A percentile compares a stretch with the other conserved stretches of the same genome.
Conservation (phyloP, 352 stramenopile species). For the Peronosclerospora sorghi region DNA sequence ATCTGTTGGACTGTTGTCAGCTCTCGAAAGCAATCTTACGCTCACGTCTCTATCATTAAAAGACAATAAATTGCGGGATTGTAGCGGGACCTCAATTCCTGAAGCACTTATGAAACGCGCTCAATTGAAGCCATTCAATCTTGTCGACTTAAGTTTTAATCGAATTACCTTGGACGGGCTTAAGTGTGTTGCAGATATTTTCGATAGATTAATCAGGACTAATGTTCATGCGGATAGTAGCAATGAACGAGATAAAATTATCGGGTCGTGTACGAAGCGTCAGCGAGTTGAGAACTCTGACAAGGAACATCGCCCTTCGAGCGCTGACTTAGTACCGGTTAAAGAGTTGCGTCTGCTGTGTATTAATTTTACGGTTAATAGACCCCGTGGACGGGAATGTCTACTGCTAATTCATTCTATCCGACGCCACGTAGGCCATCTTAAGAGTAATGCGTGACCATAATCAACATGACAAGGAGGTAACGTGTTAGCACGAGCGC, state of each 20-base stretch:
- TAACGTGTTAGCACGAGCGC: no score
- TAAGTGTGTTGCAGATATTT: slow-evolving; percentile 22
- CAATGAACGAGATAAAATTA: background rate
- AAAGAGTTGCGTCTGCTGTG: no score
- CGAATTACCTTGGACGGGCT: slow-evolving; percentile 45
- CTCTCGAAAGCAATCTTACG: slow-evolving; percentile 34
- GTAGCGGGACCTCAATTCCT: slow-evolving; percentile 34
- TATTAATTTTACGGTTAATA: no score
- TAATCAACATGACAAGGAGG: no score
- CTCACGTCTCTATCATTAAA: slow-evolving; percentile 45
- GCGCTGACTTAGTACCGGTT: no score
- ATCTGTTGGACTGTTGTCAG: slow-evolving; percentile 30
- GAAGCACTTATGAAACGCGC: slow-evolving; percentile 36
- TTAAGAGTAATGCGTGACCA: no score
- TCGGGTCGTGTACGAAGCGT: slow-evolving; percentile 16
- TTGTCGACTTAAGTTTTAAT: slow-evolving; percentile 69
- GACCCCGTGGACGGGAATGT: no score
- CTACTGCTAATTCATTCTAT: no score
- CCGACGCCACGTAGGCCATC: no score
- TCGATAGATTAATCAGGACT: slow-evolving; percentile 13
- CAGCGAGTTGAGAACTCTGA: no score
- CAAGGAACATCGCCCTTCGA: no score
- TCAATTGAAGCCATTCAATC: slow-evolving; percentile 23
- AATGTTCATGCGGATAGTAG: background rate
- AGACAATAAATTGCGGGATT: slow-evolving; percentile 60